Evolutionary conservation across 176 grass and related monocot species (phyloP).

Genomic region (sorghum (Sorghum bicolor)): Sorghum_bicolor_NCBIv3 NC_012874.2:67461501-67462000

Average conservation of each 20-base stretch:
- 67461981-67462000: too few relatives aligned
- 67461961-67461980: too few relatives aligned
- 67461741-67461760: neutral
- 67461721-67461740: neutral
- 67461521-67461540: slow-evolving; percentile 24
- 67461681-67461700: slow-evolving; percentile 1
- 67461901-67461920: too few relatives aligned
- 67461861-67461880: neutral
- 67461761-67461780: neutral
- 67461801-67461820: neutral
- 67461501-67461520: neutral
- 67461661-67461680: slow-evolving; percentile 48
- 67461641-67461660: slow-evolving; percentile 35
- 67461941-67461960: too few relatives aligned
- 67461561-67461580: slow-evolving; percentile 33
- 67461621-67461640: slow-evolving; percentile 39
- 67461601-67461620: slow-evolving; percentile 1
- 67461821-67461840: neutral
- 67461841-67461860: neutral
- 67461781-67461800: neutral
- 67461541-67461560: slow-evolving; percentile 33
- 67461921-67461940: too few relatives aligned
- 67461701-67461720: neutral
- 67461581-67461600: neutral
- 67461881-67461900: neutral